Base-by-base conservation (phyloP, 805 yeast species). In the Suhomyces prunicola region DNA sequence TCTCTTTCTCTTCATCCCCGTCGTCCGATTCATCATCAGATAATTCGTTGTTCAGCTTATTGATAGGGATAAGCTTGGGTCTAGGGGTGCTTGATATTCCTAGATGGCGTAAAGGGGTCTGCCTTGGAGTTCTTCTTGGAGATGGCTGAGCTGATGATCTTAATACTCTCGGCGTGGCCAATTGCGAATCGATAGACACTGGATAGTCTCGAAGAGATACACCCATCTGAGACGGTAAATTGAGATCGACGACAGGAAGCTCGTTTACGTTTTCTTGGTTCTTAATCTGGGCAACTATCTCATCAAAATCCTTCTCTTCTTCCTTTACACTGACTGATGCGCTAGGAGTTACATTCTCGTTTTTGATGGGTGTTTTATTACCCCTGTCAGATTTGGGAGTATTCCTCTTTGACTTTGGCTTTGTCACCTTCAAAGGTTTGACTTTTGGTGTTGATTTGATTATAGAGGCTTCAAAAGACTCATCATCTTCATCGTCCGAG, bases 201-300 rank as follows among this genome's bases (percentile, higher is more conserved):
- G 61, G 62, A 41, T 51, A 57, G 9, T 63, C 67, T 57, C 55
- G 61, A 29, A 61, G 56, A 6, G 59, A 58, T 13, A 68, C 59
- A 4, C 73, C 67, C 48, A 75, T 60, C 36, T 70, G 69, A 24
- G 74, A 62, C 1, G 78, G 77, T 53, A 77, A 69, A 6, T 63
- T 70, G 23, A 50, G 24, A 46, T 50, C 52, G 15, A 55, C 39
- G 12, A 52, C 47, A 8, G 57, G 40, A 44, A 48, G 47, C 6
- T 51, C 40, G 12, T 42, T 45, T 8, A 27, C 13, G 10, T 41
- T 33, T 41, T 48, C 51, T 48, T 53, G 50, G 2, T 57, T 50
- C 36, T 58, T 58, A 8, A 63, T 63, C n/a, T 55, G 49, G 17
- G 49, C 51, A 46, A 64, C 57, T 26, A 54, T 56, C 17, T 56